Conservation (phyloP, 805 yeast genomes). For the Candida silvatica region DNA sequence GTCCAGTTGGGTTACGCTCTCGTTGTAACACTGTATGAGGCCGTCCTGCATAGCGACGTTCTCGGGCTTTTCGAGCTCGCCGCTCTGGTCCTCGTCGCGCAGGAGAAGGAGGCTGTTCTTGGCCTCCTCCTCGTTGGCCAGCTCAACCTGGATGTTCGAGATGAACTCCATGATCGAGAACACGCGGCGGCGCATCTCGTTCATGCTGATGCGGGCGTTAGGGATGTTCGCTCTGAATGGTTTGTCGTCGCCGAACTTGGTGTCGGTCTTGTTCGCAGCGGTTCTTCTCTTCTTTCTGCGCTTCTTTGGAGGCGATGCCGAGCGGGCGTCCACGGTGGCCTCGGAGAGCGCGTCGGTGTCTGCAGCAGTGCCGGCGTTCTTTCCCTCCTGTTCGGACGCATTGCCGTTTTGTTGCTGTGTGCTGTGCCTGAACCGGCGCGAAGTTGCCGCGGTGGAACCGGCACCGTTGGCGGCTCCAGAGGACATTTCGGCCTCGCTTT, state of each 20-base stretch:
- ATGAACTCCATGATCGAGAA: constrained; percentile 89
- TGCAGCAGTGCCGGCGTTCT: not conserved
- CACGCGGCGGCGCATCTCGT: constrained; percentile 82
- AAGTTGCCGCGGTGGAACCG: no score
- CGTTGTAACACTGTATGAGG: constrained; percentile 43
- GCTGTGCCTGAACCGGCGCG: no score
- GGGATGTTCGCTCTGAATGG: constrained; percentile 83
- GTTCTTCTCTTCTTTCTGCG: not conserved
- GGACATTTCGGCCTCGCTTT: not conserved
- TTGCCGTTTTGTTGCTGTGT: no score
- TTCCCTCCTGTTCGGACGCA: no score
- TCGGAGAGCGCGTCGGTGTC: not conserved
- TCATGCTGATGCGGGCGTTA: constrained; percentile 60
- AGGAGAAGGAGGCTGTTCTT: constrained; percentile 27
- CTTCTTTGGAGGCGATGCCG: no score
- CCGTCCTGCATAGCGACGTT: constrained; percentile 24
- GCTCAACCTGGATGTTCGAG: constrained; percentile 77
- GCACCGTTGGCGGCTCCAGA: no score
- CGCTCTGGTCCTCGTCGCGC: constrained; percentile 16
- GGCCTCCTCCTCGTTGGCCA: constrained; percentile 63
- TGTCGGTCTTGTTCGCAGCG: constrained; percentile 22
- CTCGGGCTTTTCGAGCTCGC: constrained; percentile 21
- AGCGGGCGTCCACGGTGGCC: no score
- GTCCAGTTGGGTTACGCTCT: constrained; percentile 62
- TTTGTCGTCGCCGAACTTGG: constrained; percentile 41